Base-by-base conservation (phyloP, 2,329 filamentous ascomycete genomes). In the Xylariaceae sp. region DNA sequence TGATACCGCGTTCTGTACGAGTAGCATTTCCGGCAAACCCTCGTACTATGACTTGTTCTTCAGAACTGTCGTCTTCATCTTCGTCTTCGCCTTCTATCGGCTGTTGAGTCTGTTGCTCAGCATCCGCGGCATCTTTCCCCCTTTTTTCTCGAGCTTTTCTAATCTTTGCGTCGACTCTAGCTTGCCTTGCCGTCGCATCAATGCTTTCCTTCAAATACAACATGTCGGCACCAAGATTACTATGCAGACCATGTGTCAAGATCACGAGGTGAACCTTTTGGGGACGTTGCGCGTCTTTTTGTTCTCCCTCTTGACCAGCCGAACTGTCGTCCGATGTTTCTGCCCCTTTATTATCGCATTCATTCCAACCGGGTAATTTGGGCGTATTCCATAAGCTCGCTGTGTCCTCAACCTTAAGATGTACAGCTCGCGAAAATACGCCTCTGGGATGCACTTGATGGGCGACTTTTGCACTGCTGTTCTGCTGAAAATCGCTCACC, bases 151-250 rank as follows among this genome's bases (percentile, higher is more conserved):
- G 78, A 58, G 77, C 79, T 66, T 80, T 83, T 59, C 88, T 80
- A 53, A 77, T 80, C 71, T 81, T 87, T 44, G 86, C 84, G 72
- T 90, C 87, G 53, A 85, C 77, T 66, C 87, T 87, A 34, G 90
- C 88, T 71, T 93, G 86, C 67, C 80, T 87, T 3, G 88, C 88
- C 2, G 90, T 87, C 34, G 86, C 85, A 75, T 99, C 94, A 63
- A 99, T 97, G 73, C 91, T 96, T 75, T 99, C 94, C 71, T 99
- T 99, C 73, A 99, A 77, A 71, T 90, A 99, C 17, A 99, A 79
- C 94, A 99, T 96, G 72, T 99, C 94, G 18, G 92, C 89, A 4
- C 94, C 91, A 10, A 97, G 80, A 72, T 99, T 99, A 74, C 93
- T 96, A 73, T 99, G 94, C 64, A 99, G 75, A 0, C 94, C 94